A percentile compares a stretch with the other conserved stretches of the same genome.
Conservation (phyloP, 768 basidiomycete genomes). For the Termitomyces sp. region DNA sequence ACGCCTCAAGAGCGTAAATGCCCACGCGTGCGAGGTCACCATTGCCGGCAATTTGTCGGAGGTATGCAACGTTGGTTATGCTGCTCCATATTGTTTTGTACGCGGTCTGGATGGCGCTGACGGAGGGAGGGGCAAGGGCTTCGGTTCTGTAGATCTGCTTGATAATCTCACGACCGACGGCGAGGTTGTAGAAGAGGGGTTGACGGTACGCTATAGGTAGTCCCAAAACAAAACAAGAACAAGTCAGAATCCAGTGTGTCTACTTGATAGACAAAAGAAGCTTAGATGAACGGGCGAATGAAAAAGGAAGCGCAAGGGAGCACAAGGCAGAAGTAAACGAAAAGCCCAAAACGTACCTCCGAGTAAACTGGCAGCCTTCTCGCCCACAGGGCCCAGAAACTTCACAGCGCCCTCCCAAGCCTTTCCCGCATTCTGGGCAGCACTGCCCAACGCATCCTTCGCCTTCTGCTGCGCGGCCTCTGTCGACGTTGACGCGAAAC, state of each 20-base stretch:
- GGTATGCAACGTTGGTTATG: conserved; percentile 53
- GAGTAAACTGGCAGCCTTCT: conserved; percentile 56
- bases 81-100: conserved; percentile 67
- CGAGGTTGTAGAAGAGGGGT: conserved; percentile 74
- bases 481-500: conserved; percentile 38
- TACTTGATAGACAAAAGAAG: not conserved
- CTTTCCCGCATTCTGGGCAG: conserved; percentile 54
- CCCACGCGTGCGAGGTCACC: conserved; percentile 69
- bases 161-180: conserved; percentile 69
- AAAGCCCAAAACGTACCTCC: conserved; percentile 27
- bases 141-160: conserved; percentile 76
- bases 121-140: conserved; percentile 65
- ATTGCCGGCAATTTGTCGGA: conserved; percentile 52
- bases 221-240: not conserved
- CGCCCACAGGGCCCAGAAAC: conserved; percentile 41
- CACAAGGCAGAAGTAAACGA: not conserved
- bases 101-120: conserved; percentile 48
- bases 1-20: conserved; percentile 81
- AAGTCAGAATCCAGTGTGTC: not conserved
- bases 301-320: not conserved
- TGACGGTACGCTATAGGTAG: conserved; percentile 60
- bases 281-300: not conserved
- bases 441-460: conserved; percentile 57
- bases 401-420: conserved; percentile 48
- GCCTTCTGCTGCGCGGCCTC: conserved; percentile 65